These are phyloP conservation scores for Colletotrichum zoysiae DNA, from an alignment of 2,329 filamentous ascomycete species.

Conservation along the genomic window DNA sequence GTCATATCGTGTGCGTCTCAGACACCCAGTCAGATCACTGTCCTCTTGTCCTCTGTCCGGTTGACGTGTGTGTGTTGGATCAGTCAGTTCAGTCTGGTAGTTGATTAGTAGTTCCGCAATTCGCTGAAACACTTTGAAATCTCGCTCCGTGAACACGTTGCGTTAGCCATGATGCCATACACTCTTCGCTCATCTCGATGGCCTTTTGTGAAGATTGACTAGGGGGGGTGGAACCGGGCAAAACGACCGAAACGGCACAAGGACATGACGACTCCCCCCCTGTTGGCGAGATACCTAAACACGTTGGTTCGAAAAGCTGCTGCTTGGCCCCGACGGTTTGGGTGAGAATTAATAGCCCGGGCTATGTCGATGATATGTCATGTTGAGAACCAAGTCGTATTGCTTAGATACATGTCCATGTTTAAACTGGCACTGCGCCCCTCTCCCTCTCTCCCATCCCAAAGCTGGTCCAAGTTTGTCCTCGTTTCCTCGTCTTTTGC, in stretches of 20 bases:
- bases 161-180: neutral
- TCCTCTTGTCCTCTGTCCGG: too few species aligned
- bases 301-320: neutral
- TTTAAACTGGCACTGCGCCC: neutral
- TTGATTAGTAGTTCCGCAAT: too few species aligned
- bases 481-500: neutral
- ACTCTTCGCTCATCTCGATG: neutral
- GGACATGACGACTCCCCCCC: too few species aligned
- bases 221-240: neutral
- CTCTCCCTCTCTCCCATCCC: neutral
- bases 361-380: neutral
- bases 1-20: too few species aligned
- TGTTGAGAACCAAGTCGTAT: neutral
- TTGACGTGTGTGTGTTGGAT: too few species aligned
- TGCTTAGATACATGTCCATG: neutral
- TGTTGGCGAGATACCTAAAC: neutral
- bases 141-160: too few species aligned
- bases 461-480: neutral
- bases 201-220: neutral
- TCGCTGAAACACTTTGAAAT: too few species aligned
- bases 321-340: neutral
- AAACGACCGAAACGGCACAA: neutral
- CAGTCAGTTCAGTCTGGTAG: too few species aligned
- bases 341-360: neutral
- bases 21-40: too few species aligned